Evolutionary conservation across 2,329 filamentous ascomycete species (phyloP), one percentile per base, ranked within the genome.

Genomic region (Raffaelea albimanens): DNA sequence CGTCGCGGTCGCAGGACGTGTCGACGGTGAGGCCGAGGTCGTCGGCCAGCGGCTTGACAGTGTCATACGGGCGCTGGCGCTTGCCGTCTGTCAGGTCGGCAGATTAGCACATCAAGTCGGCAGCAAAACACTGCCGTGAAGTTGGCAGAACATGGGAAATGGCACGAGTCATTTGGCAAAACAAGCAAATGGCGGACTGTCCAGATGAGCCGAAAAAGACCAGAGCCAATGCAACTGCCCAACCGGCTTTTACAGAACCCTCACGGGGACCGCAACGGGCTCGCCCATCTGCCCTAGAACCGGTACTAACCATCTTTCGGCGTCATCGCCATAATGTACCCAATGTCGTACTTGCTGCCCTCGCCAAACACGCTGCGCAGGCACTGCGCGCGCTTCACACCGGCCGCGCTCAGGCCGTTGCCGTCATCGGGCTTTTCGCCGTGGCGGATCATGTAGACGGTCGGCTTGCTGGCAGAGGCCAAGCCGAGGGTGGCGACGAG

Each of bases 381-480:
- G 52, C 78, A 82, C 55, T 82, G 72, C 0, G 78, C 74, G 16
- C 79, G 73, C 59, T 77, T 50, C 46, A 69, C 52, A n/a, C 79
- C 79, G 50, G 70, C 56, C 0, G 67, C 54, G 47, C 61, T 76
- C 41, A 82, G 64, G 2, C 76, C 77, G 48, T 69, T 62, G 31
- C 65, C 64, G 16, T 68, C 67, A 34, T 67, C 60, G 1, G 78
- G 78, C 60, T 83, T 83, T 60, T 83, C 79, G 50, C 78, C 79
- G 53, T 83, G 79, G 18, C 78, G 73, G 58, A 83, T 82, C 9
- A 82, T 62, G 57, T 80, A 83, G 29, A 82, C 73, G 1, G 71
- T 80, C 2, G 76, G 69, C 40, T 34, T 20, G n/a, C 41, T 19
- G 19, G 18, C 43, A 34, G 31, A 16, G 9, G 31, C 31, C 31